Conservation (phyloP, 1,284 basidiomycete genomes). For the Anthracocystis walkeri region DNA sequence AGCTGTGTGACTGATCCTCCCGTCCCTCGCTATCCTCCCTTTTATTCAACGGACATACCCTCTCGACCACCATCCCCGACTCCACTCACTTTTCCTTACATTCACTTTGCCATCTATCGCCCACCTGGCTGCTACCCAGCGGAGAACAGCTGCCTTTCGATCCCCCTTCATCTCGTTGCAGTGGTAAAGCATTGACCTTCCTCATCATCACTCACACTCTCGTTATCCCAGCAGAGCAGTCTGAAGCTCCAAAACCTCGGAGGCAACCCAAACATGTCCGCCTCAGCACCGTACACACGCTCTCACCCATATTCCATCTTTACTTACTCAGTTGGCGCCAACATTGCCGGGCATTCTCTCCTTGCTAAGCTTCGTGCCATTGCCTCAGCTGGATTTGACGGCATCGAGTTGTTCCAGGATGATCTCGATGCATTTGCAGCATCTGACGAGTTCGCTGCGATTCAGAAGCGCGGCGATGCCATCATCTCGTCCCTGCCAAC, state of each 20-base stretch:
- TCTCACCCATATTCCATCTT: conserved; percentile 52
- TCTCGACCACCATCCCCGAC: too few species aligned
- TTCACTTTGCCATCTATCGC: not conserved
- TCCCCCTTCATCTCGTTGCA: not conserved
- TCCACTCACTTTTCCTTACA: too few species aligned
- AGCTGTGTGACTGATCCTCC: too few species aligned
- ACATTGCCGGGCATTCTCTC: conserved; percentile 61
- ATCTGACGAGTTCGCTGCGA: conserved; percentile 47
- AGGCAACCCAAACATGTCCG: conserved; percentile 12
- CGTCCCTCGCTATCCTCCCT: too few species aligned
- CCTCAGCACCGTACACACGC: conserved; percentile 10
- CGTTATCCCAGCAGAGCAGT: too few species aligned
- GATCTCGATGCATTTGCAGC: conserved; percentile 67
- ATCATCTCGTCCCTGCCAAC: not conserved
- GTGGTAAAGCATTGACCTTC: not conserved
- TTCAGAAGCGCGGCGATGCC: conserved; percentile 27
- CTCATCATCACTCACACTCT: not conserved
- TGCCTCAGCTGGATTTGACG: conserved; percentile 61
- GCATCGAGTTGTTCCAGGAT: conserved; percentile 69
- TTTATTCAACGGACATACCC: too few species aligned
- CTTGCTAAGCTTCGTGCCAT: conserved; percentile 64
- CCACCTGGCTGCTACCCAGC: too few species aligned
- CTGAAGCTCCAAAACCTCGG: not conserved
- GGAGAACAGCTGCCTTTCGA: too few species aligned
- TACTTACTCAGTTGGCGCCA: conserved; percentile 55